Percentiles rank a stretch among this genome's conserved stretches.
phyloP scores from a whole-genome alignment of 345 rosid species.

The Acer campestre region DNA sequence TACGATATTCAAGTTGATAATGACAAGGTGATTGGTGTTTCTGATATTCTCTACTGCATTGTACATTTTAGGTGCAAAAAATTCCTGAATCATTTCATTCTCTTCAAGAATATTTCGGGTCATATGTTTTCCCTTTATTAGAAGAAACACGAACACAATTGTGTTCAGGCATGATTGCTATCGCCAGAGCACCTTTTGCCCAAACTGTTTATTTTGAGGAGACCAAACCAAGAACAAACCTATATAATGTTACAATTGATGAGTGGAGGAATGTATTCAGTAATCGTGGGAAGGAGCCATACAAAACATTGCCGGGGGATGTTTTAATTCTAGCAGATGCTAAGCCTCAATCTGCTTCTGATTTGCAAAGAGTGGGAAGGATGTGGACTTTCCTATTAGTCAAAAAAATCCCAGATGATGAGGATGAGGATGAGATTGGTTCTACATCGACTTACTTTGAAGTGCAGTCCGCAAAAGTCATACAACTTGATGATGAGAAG shows the following conservation, averaged over 20 bases:
- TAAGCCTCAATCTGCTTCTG: conserved; percentile 40
- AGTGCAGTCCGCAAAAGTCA: conserved; percentile 19
- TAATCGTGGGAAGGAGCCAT: conserved; percentile 27
- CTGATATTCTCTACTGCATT: not conserved
- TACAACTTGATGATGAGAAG: conserved; percentile 5
- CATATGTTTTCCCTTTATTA: conserved; percentile 39
- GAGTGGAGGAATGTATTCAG: conserved; percentile 36
- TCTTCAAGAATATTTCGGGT: conserved; percentile 27
- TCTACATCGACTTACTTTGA: conserved; percentile 21
- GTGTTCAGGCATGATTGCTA: conserved; percentile 31
- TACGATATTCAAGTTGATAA: not conserved
- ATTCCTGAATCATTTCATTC: conserved; percentile 41
- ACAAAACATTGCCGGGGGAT: conserved; percentile 43
- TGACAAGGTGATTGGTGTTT: not conserved
- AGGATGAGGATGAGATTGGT: not conserved
- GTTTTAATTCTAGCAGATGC: conserved; percentile 34
- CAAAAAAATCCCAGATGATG: not conserved
- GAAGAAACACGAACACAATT: conserved; percentile 50
- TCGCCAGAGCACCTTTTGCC: conserved; percentile 42
- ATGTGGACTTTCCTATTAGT: conserved; percentile 36
- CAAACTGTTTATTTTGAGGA: conserved; percentile 6
- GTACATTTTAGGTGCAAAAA: conserved; percentile 30
- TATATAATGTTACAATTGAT: conserved; percentile 30
- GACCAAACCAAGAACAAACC: not conserved
- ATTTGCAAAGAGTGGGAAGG: conserved; percentile 33